Percentiles rank a stretch among this genome's conserved stretches.
Conservation (phyloP, 768 basidiomycete genomes). For the Lactarius akahatsu region DNA sequence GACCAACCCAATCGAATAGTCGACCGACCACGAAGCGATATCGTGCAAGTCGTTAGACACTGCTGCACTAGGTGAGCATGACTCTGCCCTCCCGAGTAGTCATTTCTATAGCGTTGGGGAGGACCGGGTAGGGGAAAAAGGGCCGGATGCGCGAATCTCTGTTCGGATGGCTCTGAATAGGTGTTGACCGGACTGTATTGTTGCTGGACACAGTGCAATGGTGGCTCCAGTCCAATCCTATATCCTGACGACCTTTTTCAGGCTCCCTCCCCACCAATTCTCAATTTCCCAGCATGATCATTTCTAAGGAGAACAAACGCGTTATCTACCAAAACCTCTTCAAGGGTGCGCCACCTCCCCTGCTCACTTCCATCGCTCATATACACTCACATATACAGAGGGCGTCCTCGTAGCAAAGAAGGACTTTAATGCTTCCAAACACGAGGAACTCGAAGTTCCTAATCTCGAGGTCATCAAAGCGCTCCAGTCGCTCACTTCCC, state of each 20-base stretch:
- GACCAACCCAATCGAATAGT: background rate
- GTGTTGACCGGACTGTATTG: conserved; percentile 29
- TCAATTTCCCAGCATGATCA: conserved; percentile 75
- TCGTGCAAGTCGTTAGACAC: background rate
- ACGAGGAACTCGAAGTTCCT: conserved; percentile 76
- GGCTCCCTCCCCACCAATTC: conserved; percentile 37
- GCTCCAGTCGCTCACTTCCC: conserved; percentile 63
- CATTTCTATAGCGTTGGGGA: conserved; percentile 4
- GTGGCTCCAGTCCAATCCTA: conserved; percentile 36
- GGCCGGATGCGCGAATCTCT: conserved; percentile 38
- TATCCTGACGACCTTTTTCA: background rate
- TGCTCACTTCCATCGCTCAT: background rate
- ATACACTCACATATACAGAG: conserved; percentile 50
- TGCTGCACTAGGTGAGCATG: conserved; percentile 11
- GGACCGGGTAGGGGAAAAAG: conserved; percentile 16
- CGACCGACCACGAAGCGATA: background rate
- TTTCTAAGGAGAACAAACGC: conserved; percentile 92
- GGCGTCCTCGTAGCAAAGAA: conserved; percentile 99
- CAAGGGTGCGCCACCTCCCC: conserved; percentile 70
- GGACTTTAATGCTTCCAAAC: conserved; percentile 96
- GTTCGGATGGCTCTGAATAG: conserved; percentile 40
- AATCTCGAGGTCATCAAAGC: conserved; percentile 74
- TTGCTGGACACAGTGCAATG: conserved; percentile 41
- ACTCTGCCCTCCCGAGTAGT: background rate
- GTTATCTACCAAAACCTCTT: conserved; percentile 99